These are phyloP conservation scores for Trifolium dubium DNA, from an alignment of 306 rosid genomes.

Conservation along the genomic window DNA sequence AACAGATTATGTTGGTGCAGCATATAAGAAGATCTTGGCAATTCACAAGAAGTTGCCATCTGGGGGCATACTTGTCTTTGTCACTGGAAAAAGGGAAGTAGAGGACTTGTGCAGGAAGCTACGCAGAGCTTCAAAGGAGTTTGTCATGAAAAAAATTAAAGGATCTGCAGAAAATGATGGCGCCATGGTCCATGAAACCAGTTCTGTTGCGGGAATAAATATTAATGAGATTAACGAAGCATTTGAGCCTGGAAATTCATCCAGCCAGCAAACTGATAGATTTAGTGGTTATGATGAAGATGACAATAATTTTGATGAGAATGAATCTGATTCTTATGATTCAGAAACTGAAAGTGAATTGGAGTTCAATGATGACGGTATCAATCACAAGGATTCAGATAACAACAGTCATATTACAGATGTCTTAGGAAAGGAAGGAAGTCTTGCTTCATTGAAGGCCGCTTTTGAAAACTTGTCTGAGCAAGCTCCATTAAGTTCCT, in stretches of 20 bases:
- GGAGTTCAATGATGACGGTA: constrained; percentile 57
- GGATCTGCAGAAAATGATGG: constrained; percentile 46
- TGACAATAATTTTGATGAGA: constrained; percentile 42
- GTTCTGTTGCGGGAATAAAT: constrained; percentile 55
- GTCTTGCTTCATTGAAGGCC: constrained; percentile 68
- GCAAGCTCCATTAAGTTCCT: constrained; percentile 43
- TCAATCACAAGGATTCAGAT: constrained; percentile 45
- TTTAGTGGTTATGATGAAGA: constrained; percentile 73
- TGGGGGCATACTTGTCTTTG: constrained; percentile 89
- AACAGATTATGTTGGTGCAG: constrained; percentile 75
- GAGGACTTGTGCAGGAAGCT: constrained; percentile 81
- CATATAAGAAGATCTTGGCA: constrained; percentile 83
- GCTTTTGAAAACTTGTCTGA: constrained; percentile 75
- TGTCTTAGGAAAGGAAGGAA: constrained; percentile 58
- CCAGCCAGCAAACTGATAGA: constrained; percentile 57
- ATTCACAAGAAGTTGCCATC: constrained; percentile 91
- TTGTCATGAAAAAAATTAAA: constrained; percentile 49
- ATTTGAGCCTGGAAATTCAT: constrained; percentile 60
- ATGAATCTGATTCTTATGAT: constrained; percentile 60
- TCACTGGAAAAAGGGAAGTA: constrained; percentile 90
- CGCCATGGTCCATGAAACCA: constrained; percentile 40
- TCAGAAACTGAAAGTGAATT: constrained; percentile 79
- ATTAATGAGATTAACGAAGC: constrained; percentile 79
- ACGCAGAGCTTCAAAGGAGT: constrained; percentile 68
- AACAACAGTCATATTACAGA: constrained; percentile 45